Evolutionary conservation across 768 basidiomycete genomes (phyloP), one percentile per base, ranked within the genome.

Genomic region (Tylopilus cervinicoccineus): DNA sequence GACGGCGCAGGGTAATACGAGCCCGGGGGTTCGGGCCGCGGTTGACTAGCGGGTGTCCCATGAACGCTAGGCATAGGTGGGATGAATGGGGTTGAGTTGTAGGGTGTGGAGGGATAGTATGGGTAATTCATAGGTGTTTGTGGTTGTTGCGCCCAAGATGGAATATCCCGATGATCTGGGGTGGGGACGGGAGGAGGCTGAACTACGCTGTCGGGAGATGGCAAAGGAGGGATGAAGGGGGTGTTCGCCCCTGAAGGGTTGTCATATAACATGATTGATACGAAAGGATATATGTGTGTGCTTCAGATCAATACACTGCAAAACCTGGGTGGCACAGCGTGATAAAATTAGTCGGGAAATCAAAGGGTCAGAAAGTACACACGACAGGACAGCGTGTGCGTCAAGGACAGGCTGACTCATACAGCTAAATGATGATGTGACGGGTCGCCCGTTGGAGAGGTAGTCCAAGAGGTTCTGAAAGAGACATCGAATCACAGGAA

Each of bases 161-260:
- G 68, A 34, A 55, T 56, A 14, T 61, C 66, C 42, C 55, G 55
- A 22, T 55, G 56, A 38, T 62, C 60, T 3, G 58, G 57, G 4
- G 63, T 38, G 27, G 71, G 72, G 27, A 72, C 55, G n/a, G 60
- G 55, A 4, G 72, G 72, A 27, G 72, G 70, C 16, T 63, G 68
- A 12, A 50, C 67, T 54, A 38, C 48, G 51, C 47, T 60, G 48
- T 55, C 72, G 44, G 55, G 74, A 51, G 53, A 72, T 36, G 68
- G 64, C 6, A 63, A 57, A 47, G 76, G 75, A 33, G 65, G 72
- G 64, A 54, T 66, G 56, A 54, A 77, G 51, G 49, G 75, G 66
- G 50, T 76, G 65, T 36, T 60, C 11, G 54, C 55, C 51, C 62
- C 57, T 19, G 65, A 62, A 23, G 66, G 65, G 40, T 57, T 53